phyloP scores from a whole-genome alignment of 139 green algal species.

The Chlorella vulgaris region DNA sequence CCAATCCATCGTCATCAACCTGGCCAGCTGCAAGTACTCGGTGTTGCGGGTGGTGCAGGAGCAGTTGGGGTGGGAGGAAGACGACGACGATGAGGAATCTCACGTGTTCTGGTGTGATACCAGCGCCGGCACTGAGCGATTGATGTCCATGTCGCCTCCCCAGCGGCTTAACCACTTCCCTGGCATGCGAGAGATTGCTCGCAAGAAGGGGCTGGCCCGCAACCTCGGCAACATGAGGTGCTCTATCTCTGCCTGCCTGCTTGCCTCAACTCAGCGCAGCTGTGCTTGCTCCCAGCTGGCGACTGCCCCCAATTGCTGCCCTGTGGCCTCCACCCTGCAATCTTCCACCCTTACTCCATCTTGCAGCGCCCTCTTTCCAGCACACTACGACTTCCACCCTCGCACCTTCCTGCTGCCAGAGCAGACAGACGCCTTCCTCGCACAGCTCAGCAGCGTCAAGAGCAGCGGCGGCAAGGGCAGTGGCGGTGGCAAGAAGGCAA shows the following conservation, averaged over 20 bases:
- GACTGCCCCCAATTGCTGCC: no score
- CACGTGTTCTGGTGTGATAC: slow-evolving; percentile 85
- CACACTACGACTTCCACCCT: slow-evolving; percentile 71
- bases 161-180: slow-evolving; percentile 92
- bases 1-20: slow-evolving; percentile 66
- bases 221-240: slow-evolving; percentile 67
- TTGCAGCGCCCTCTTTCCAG: slow-evolving; percentile 40
- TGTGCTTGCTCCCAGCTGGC: no score
- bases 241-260: no score
- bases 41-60: slow-evolving; percentile 67
- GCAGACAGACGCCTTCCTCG: slow-evolving; percentile 53
- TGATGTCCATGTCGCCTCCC: slow-evolving; percentile 62
- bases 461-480: not conserved
- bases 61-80: slow-evolving; percentile 78
- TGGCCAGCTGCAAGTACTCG: slow-evolving; percentile 81
- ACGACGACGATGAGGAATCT: slow-evolving; percentile 69
- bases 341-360: not conserved
- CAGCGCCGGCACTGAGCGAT: slow-evolving; percentile 67
- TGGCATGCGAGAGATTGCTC: slow-evolving; percentile 79
- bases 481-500: not conserved
- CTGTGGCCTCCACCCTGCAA: no score
- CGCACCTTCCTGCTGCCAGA: slow-evolving; percentile 73
- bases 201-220: slow-evolving; percentile 79
- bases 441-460: slow-evolving; percentile 32
- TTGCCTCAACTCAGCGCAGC: not conserved